phyloP scores from a whole-genome alignment of 495 filamentous ascomycete genomes.

The Acidiella bohemica region DNA sequence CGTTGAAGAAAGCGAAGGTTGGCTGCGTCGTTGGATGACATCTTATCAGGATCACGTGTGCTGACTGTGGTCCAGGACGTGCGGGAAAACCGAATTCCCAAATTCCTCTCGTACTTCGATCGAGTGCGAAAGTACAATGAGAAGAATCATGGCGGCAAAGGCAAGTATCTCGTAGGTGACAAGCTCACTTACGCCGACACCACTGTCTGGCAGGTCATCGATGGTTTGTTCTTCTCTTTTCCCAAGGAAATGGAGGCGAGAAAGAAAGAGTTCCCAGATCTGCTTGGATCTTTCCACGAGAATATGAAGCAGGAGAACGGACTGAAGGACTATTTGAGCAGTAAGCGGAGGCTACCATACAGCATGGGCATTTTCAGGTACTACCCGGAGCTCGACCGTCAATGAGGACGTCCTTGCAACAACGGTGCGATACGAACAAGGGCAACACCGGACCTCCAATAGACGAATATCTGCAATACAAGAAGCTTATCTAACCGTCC shows the following conservation, averaged over 20 bases:
- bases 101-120: slow-evolving; percentile 53
- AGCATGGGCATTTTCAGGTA: slow-evolving; percentile 44
- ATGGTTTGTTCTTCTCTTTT: slow-evolving; percentile 45
- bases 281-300: slow-evolving; percentile 43
- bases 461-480: too few relatives aligned
- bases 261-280: slow-evolving; percentile 32
- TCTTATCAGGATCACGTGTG: too few relatives aligned
- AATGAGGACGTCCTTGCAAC: too few relatives aligned
- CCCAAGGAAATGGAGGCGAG: slow-evolving; percentile 44
- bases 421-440: too few relatives aligned
- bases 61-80: slow-evolving; percentile 37
- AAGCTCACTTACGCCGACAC: slow-evolving; percentile 52
- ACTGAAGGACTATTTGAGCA: slow-evolving; percentile 47
- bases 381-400: slow-evolving; percentile 47
- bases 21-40: too few relatives aligned
- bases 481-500: too few relatives aligned
- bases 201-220: slow-evolving; percentile 50
- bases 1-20: slow-evolving; percentile 31
- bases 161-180: slow-evolving; percentile 45
- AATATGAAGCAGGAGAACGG: slow-evolving; percentile 39
- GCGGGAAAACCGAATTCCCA: slow-evolving; percentile 44
- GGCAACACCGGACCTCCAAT: too few relatives aligned
- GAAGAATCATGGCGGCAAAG: slow-evolving; percentile 31
- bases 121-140: slow-evolving; percentile 42
- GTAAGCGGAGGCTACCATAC: slow-evolving; percentile 42